Evolutionary conservation across 2,329 filamentous ascomycete genomes (phyloP), one percentile per base, ranked within the genome.

Genomic region (Aspergillus clavatus): DNA sequence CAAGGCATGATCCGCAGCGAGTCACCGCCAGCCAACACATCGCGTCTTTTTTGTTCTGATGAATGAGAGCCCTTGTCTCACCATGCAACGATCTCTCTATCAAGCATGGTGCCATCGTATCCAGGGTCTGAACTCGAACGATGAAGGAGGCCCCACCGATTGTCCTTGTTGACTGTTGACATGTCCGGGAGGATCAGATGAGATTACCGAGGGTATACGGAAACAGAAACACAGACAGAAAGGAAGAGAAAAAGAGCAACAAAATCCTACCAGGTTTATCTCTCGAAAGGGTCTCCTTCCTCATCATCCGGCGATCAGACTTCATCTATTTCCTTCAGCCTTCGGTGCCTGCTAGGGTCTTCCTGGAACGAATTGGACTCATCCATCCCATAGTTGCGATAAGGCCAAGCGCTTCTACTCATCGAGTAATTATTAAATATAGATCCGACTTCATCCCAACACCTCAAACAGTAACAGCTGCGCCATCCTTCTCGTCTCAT

Each of bases 21-120:
- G 54, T 58, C 45, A 50, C 42, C 43, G 46, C 45, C 48, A 54
- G 57, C 52, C 57, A 60, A 51, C 56, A 41, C 55, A 60, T 51
- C 55, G 50, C 31, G 22, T 12, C 18, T 38, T 31, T 21, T 33
- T 18, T 24, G 26, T 16, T 33, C 29, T 8, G 14, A 10, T 33
- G 18, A 12, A 33, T 33, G 7, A 10, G 29, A 33, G 11, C 18
- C 18, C 29, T 5, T 33, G 7, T 10, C 8, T n/a, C 14, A 16
- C 5, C 6, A 33, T 33, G 29, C 29, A 33, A 16, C 7, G 18
- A 3, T 16, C 3, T 16, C 4, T 33, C 29, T 31, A 31, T 31
- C n/a, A n/a, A n/a, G n/a, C n/a, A 31, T 31, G 28, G 28, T 31
- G n/a, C 16, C 28, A 16, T 14, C 28, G 3, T 33, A 14, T n/a